Conservation (phyloP, 2,329 filamentous ascomycete genomes). For the Pseudogymnoascus sp. region DNA sequence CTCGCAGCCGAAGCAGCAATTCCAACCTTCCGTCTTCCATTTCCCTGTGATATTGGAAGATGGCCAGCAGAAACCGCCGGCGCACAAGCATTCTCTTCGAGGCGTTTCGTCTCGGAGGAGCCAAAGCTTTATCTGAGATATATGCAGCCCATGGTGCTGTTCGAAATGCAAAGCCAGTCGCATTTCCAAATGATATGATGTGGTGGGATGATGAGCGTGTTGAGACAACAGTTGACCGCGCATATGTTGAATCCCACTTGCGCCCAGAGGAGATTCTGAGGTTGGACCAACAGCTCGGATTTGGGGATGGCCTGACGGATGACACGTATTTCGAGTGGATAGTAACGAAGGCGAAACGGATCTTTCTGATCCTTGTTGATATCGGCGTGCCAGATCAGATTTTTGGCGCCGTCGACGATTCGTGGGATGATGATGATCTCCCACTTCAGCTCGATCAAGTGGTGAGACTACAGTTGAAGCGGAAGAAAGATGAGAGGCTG, state of each 20-base stretch:
- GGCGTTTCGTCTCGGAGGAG: background rate
- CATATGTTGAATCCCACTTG: conserved; percentile 61
- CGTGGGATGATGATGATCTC: conserved; percentile 70
- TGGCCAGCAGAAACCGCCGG: background rate
- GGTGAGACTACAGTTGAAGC: conserved; percentile 54
- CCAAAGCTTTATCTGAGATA: conserved; percentile 4
- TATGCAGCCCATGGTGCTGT: conserved; percentile 7
- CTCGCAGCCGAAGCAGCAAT: background rate
- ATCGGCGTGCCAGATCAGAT: conserved; percentile 66
- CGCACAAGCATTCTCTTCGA: background rate
- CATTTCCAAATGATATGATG: conserved; percentile 27
- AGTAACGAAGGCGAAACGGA: conserved; percentile 56
- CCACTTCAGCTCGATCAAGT: conserved; percentile 62
- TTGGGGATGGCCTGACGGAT: conserved; percentile 61
- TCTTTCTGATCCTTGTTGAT: conserved; percentile 67
- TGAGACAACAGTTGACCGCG: conserved; percentile 60
- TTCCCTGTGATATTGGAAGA: background rate
- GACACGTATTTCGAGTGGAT: conserved; percentile 78
- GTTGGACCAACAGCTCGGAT: conserved; percentile 56
- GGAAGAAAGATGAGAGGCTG: conserved; percentile 53
- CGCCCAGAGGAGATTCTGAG: conserved; percentile 55
- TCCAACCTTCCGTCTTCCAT: background rate
- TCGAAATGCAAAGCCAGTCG: conserved; percentile 8
- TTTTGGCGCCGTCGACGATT: conserved; percentile 67
- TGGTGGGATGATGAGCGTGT: conserved; percentile 71